Conservation (phyloP, 1,284 basidiomycete genomes). For the Schizophyllum amplum region DNA sequence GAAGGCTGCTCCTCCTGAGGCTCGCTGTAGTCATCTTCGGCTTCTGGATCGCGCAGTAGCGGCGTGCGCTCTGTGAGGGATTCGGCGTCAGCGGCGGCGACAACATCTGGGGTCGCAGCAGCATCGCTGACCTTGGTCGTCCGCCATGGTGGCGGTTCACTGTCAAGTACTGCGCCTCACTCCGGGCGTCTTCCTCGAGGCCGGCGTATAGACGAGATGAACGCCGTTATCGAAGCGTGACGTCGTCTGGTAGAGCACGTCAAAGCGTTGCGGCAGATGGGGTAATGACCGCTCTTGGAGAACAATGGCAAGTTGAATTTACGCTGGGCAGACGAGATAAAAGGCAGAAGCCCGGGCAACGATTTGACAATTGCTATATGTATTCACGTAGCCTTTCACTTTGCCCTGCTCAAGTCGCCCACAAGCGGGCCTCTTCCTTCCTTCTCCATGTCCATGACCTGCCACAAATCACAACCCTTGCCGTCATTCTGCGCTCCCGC, state of each 20-base stretch:
- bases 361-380: too few species aligned
- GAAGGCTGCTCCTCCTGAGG: neutral
- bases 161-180: neutral
- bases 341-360: too few species aligned
- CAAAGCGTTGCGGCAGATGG: neutral
- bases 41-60: neutral
- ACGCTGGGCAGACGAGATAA: too few species aligned
- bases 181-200: neutral
- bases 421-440: slow-evolving; percentile 59
- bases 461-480: slow-evolving; percentile 80
- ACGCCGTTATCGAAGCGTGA: neutral
- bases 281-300: neutral
- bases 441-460: slow-evolving; percentile 64
- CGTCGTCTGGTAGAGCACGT: neutral
- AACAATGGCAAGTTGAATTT: neutral
- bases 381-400: too few species aligned
- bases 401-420: slow-evolving; percentile 8
- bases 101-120: neutral
- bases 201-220: neutral
- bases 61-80: neutral
- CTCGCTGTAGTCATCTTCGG: neutral
- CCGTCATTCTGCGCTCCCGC: slow-evolving; percentile 76
- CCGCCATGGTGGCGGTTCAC: neutral
- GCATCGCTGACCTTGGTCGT: neutral
- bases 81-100: neutral